Conservation (phyloP, 2,329 filamentous ascomycete genomes). For the Cladosporium colombiae region DNA sequence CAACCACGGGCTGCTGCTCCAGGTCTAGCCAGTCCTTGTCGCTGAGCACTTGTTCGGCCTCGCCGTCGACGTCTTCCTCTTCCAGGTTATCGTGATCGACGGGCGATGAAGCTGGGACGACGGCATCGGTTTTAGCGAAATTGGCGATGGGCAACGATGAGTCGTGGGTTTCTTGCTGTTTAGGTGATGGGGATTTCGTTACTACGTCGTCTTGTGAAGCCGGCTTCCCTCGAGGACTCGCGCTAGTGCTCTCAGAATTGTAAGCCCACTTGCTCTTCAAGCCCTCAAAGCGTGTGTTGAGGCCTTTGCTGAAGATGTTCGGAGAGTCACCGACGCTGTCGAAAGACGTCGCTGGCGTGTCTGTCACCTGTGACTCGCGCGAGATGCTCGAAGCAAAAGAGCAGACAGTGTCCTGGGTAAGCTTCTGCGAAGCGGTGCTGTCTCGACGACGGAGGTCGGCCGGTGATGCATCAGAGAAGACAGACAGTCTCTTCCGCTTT, state of each 20-base stretch:
- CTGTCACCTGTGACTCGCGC: slow-evolving; percentile 10
- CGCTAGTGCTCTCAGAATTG: background rate
- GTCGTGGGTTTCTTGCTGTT: background rate
- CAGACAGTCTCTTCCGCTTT: slow-evolving; percentile 34
- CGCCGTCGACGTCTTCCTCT: slow-evolving; percentile 27
- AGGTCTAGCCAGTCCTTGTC: slow-evolving; percentile 32
- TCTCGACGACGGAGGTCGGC: background rate
- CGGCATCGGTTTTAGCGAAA: background rate
- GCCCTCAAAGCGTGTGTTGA: slow-evolving; percentile 28
- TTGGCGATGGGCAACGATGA: background rate
- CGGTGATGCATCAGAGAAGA: slow-evolving; percentile 28
- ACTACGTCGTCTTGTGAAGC: background rate
- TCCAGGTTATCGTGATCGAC: slow-evolving; percentile 25
- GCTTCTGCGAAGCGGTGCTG: slow-evolving; percentile 11
- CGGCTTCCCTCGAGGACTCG: background rate
- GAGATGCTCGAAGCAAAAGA: slow-evolving; percentile 20
- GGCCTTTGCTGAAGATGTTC: slow-evolving; percentile 30
- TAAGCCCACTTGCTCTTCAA: slow-evolving; percentile 25
- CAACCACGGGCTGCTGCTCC: slow-evolving; percentile 24
- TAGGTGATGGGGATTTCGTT: background rate
- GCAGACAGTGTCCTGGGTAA: slow-evolving; percentile 15
- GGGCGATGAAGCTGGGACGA: slow-evolving; percentile 25
- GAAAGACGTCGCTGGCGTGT: slow-evolving; percentile 32
- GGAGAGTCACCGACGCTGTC: slow-evolving; percentile 21
- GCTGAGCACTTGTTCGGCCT: slow-evolving; percentile 22